Evolutionary conservation across 2,329 filamentous ascomycete species (phyloP), one percentile per base, ranked within the genome.

Genomic region (Raffaelea albimanens): DNA sequence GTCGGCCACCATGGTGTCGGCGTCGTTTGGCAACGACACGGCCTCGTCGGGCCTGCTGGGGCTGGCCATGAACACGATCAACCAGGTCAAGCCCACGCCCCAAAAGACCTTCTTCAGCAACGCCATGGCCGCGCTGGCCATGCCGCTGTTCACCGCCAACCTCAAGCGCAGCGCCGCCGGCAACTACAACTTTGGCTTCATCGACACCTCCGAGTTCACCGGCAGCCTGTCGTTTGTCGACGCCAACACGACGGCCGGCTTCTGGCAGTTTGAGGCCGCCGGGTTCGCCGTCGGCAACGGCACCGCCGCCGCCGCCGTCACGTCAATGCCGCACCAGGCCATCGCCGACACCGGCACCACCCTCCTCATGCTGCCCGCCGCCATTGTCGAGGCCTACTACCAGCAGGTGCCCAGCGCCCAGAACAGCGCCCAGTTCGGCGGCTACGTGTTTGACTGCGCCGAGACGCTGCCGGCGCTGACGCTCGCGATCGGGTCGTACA

Each of bases 231-330:
- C 63, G 47, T 82, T 76, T 63, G 63, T 70, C 22, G 53, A 65
- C 22, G 70, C 76, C 53, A 68, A 75, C 59, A 67, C 57, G 54
- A 64, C 60, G 47, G 59, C 71, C 16, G 75, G 75, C 19, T 80
- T 72, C 66, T 82, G 77, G 77, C 64, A 72, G 52, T 76, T 81
- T 52, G 71, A 75, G 52, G 67, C 66, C 44, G 70, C 69, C 53
- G 65, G 68, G 39, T 62, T 69, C 50, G 65, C 70, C 40, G 66
- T 76, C 52, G 69, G 60, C 49, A 56, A 55, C 43, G 59, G 67
- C 22, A n/a, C 19, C 22, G n/a, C n/a, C n/a, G 20, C 18, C 19
- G 14, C 39, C 25, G 40, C 45, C 5, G 19, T 50, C 29, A 53
- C 47, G 16, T 49, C 54, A 33, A 58, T 67, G 42, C 54, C 58